Percentiles rank a stretch among this genome's conserved stretches.
Evolutionary conservation across 2,329 filamentous ascomycete species (phyloP).

Genomic region (Trichoderma guizhouense): DNA sequence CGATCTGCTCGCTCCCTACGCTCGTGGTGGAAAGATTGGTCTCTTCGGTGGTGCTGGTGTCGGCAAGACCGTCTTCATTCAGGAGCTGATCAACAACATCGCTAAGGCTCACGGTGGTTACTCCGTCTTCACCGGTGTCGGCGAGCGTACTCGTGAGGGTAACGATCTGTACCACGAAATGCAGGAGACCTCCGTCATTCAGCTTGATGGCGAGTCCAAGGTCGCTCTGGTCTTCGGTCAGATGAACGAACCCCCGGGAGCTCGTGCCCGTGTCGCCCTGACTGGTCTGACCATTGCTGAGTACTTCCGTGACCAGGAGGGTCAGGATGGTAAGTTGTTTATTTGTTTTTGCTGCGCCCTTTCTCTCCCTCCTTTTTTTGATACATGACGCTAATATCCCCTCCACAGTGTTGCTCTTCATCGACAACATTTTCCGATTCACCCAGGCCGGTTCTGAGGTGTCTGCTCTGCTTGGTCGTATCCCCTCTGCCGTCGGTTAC

Average conservation of each 20-base stretch:
- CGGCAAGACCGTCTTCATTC: constrained; percentile 99
- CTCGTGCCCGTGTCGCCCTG: constrained; percentile 98
- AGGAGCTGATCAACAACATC: constrained; percentile 99
- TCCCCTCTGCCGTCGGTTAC: constrained; percentile 99
- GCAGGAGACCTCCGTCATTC: constrained; percentile 99
- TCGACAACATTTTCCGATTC: constrained; percentile 99
- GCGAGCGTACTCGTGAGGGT: constrained; percentile 99
- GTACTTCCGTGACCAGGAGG: constrained; percentile 72
- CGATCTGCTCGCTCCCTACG: constrained; percentile 96
- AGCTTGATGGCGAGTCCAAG: constrained; percentile 99
- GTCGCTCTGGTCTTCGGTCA: constrained; percentile 99
- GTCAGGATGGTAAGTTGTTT: constrained; percentile 72
- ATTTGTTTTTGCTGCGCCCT: neutral
- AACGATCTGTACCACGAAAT: constrained; percentile 99
- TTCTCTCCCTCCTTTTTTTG: neutral
- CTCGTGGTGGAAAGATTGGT: constrained; percentile 99
- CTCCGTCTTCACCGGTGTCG: constrained; percentile 99
- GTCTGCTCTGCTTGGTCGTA: constrained; percentile 98
- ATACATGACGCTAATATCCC: constrained; percentile 6
- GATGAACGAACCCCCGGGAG: constrained; percentile 99
- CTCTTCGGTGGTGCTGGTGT: constrained; percentile 99
- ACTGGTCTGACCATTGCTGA: constrained; percentile 81
- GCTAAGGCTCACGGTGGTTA: constrained; percentile 99
- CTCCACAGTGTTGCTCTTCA: constrained; percentile 84
- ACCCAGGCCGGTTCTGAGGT: constrained; percentile 99